phyloP scores from a whole-genome alignment of 805 yeast genomes.

The Yarrowia bubula region DNA sequence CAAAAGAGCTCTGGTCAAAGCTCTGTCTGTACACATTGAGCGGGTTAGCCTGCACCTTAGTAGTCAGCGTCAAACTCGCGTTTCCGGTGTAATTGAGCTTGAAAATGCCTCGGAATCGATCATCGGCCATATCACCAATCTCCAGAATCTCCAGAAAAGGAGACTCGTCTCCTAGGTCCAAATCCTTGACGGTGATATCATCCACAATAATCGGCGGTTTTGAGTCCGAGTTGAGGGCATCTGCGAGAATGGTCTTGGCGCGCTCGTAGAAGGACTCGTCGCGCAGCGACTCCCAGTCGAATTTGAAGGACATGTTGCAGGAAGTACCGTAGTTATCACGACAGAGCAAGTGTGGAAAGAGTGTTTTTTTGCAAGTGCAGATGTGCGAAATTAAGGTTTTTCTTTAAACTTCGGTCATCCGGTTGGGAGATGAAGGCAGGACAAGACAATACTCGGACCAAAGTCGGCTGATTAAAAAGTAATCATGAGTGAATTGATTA shows the following conservation, averaged over 20 bases:
- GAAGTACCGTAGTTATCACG: no score
- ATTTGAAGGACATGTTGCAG: conserved; percentile 56
- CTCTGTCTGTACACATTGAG: conserved; percentile 57
- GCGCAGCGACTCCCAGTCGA: conserved; percentile 76
- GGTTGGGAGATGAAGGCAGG: no score
- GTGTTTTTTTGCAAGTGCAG: not conserved
- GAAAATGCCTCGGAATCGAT: conserved; percentile 61
- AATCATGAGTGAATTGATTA: no score
- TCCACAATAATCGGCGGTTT: conserved; percentile 39
- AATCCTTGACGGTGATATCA: conserved; percentile 59
- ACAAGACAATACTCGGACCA: no score
- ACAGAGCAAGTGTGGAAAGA: not conserved
- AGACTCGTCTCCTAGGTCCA: conserved; percentile 70
- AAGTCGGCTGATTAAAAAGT: not conserved
- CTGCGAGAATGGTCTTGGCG: conserved; percentile 45
- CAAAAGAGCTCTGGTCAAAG: conserved; percentile 47
- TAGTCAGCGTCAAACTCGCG: conserved; percentile 64
- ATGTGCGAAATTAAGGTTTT: no score
- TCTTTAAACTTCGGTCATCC: no score
- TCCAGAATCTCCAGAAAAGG: conserved; percentile 75
- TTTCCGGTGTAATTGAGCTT: conserved; percentile 73
- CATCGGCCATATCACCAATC: conserved; percentile 66
- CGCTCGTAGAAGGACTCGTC: conserved; percentile 59
- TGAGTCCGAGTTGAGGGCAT: conserved; percentile 37
- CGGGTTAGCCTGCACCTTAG: conserved; percentile 81